Base-by-base conservation (phyloP, 1,139 yeast genomes). In the Yamadazyma sp. region DNA sequence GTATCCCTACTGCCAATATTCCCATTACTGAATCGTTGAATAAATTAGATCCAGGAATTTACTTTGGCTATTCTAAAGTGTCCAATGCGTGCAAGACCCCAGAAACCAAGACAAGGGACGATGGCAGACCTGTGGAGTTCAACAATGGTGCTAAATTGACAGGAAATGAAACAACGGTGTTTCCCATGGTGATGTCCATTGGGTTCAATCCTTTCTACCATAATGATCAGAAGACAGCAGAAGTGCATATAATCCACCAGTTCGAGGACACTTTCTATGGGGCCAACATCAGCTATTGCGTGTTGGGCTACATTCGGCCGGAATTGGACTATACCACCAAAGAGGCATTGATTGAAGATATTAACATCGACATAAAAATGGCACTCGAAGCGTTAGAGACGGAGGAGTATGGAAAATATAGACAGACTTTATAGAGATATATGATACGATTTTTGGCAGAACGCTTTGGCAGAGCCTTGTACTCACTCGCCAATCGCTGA, bases 151-250 rank as follows among this genome's bases (percentile, higher is more conserved):
- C 63, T 8, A 53, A 61, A 14, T 59, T 88, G 29, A 42, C 51
- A 2, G 55, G 49, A 0, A 54, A 53, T 1, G 73, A 70, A 10
- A 77, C 76, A 34, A 62, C 61, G 11, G 73, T 71, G 1, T 68
- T 80, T 21, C 97, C 97, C 0, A 88, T 89, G 84, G 97, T 90
- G 15, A 84, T 90, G 87, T 87, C 96, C 14, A 76, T 94, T 20
- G 99, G 99, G 1, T 88, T 89, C 87, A 94, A 92, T 56, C 98
- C 98, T 13, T 92, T 84, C 60, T 94, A 82, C 62, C 76, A 82
- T 23, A 90, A 92, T 61, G 74, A 78, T 45, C 74, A 76, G 45
- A 84, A 84, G 59, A 82, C 95, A 0, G 92, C 86, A 7, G 99
- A 94, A 53, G 72, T 92, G 31, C 97, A 94, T 59, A 77, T 94